Percentiles rank a stretch among this genome's conserved stretches.
Conservation (phyloP, 2,329 filamentous ascomycete genomes). For the Parastagonospora avenae region DNA sequence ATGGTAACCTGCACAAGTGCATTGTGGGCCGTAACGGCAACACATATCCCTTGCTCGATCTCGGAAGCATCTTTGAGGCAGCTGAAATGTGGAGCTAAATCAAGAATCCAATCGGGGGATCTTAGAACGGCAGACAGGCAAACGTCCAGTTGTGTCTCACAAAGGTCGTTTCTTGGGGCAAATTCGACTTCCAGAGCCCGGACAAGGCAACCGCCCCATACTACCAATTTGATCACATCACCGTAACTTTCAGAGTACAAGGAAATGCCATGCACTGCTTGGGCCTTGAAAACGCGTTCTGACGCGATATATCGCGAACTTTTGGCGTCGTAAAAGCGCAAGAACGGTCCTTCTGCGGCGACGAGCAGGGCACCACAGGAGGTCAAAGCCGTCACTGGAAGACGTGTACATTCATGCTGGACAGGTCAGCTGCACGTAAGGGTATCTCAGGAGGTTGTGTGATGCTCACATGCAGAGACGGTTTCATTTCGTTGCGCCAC, state of each 20-base stretch:
- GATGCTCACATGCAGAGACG: slow-evolving; percentile 37
- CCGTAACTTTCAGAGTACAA: slow-evolving; percentile 40
- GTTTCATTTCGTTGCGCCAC: slow-evolving; percentile 39
- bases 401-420: slow-evolving; percentile 47
- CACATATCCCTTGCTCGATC: slow-evolving; percentile 16
- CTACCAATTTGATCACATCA: slow-evolving; percentile 32
- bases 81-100: slow-evolving; percentile 28
- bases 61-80: slow-evolving; percentile 10
- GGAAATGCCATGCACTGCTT: slow-evolving; percentile 76
- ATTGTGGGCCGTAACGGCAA: slow-evolving; percentile 82
- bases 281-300: slow-evolving; percentile 65
- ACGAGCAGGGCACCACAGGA: slow-evolving; percentile 46
- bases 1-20: slow-evolving; percentile 64
- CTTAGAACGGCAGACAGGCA: slow-evolving; percentile 24
- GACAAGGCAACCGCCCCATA: slow-evolving; percentile 54
- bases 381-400: slow-evolving; percentile 54
- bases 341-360: slow-evolving; percentile 50
- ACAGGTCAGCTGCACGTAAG: slow-evolving; percentile 16
- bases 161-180: slow-evolving; percentile 22
- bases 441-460: neutral
- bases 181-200: slow-evolving; percentile 45
- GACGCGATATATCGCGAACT: slow-evolving; percentile 30
- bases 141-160: slow-evolving; percentile 22
- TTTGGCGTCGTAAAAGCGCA: slow-evolving; percentile 46
- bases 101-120: slow-evolving; percentile 47